Conservation (phyloP, 1,284 basidiomycete genomes). For the Ustilago shanxiensis region DNA sequence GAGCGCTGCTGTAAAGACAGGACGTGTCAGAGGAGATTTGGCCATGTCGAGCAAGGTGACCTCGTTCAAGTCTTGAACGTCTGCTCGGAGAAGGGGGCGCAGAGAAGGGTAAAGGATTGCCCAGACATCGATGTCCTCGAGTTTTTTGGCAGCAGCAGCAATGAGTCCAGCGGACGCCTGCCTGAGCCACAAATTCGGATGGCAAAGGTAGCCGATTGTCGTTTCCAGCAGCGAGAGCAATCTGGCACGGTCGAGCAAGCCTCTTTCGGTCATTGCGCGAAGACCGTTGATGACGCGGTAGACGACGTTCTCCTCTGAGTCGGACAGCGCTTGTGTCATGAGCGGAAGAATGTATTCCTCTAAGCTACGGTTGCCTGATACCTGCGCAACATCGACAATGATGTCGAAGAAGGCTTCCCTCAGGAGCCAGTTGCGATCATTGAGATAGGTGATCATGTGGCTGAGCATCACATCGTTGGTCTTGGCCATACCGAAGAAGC, state of each 20-base stretch:
- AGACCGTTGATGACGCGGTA: slow-evolving; percentile 86
- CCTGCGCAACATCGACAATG: slow-evolving; percentile 86
- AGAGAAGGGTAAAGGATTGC: slow-evolving; percentile 93
- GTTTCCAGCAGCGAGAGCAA: slow-evolving; percentile 93
- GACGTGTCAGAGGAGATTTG: slow-evolving; percentile 79
- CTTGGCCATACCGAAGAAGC: slow-evolving; percentile 90
- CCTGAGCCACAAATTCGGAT: slow-evolving; percentile 98
- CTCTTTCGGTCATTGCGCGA: slow-evolving; percentile 85
- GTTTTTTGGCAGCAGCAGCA: slow-evolving; percentile 82
- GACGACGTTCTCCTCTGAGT: slow-evolving; percentile 93
- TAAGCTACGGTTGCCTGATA: slow-evolving; percentile 70
- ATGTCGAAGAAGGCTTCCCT: slow-evolving; percentile 93
- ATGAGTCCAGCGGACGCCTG: slow-evolving; percentile 90
- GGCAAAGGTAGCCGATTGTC: slow-evolving; percentile 88
- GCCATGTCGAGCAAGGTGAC: slow-evolving; percentile 80
- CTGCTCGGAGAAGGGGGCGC: slow-evolving; percentile 85
- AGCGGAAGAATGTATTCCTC: slow-evolving; percentile 86
- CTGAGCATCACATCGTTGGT: slow-evolving; percentile 95
- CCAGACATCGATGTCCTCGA: slow-evolving; percentile 81
- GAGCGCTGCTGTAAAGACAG: slow-evolving; percentile 85
- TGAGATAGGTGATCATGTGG: slow-evolving; percentile 98
- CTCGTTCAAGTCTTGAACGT: slow-evolving; percentile 83
- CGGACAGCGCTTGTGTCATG: slow-evolving; percentile 86
- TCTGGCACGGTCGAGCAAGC: slow-evolving; percentile 88
- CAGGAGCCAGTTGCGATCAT: slow-evolving; percentile 90